Conservation (phyloP, 148 eudicot species). For the Chenopodium formosanum region DNA sequence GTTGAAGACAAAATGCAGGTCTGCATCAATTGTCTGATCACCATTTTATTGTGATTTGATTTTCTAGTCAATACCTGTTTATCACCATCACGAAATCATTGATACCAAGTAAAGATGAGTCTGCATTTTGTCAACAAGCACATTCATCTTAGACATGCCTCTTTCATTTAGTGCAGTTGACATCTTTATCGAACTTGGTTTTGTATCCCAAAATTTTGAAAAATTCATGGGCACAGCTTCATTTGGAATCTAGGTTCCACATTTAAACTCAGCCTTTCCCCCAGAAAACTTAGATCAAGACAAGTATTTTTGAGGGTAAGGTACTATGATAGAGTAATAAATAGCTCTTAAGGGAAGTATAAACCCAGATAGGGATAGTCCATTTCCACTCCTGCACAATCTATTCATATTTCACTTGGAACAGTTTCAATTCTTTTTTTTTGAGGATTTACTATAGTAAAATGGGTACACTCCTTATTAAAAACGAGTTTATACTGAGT, state of each 20-base stretch:
- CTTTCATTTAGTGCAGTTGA: not conserved
- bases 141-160: not conserved
- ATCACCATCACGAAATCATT: not conserved
- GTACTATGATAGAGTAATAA: not conserved
- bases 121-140: not conserved
- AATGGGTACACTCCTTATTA: not conserved
- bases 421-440: no score
- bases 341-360: not conserved
- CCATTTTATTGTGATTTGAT: not conserved
- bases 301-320: not conserved
- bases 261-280: not conserved
- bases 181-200: not conserved
- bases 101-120: not conserved
- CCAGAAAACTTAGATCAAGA: not conserved
- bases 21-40: conserved; percentile 11
- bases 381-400: not conserved
- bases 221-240: not conserved
- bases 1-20: conserved; percentile 51
- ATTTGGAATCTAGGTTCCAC: not conserved
- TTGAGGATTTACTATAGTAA: not conserved
- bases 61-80: not conserved
- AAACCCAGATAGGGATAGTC: not conserved
- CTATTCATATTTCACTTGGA: no score
- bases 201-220: not conserved
- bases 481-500: not conserved